These are phyloP conservation scores for Umbelopsis ramanniana DNA, from an alignment of 192 early-diverging fungal species.

Conservation along the genomic window DNA sequence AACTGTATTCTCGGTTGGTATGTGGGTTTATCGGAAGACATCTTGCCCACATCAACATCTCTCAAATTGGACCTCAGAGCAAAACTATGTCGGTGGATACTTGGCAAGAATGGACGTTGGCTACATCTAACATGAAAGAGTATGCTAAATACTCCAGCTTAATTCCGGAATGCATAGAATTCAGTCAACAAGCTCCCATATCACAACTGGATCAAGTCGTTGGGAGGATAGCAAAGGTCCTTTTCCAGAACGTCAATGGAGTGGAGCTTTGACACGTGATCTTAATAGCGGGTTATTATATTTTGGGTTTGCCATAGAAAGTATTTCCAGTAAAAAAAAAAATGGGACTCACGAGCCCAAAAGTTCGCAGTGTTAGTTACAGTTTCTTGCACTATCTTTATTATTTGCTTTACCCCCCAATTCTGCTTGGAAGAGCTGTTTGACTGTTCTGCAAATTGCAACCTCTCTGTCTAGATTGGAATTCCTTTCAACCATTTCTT, in stretches of 20 bases:
- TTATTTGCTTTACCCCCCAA: background rate
- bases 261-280: constrained; percentile 4
- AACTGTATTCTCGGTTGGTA: constrained; percentile 14
- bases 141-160: background rate
- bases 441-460: background rate
- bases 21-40: constrained; percentile 18
- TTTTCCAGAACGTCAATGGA: background rate
- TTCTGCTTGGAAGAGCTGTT: background rate
- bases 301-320: background rate
- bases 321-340: background rate
- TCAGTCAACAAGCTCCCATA: background rate
- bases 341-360: background rate
- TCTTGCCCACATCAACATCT: constrained; percentile 2
- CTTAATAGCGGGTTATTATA: too few species aligned
- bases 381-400: background rate
- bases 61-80: background rate
- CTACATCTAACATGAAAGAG: background rate
- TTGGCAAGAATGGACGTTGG: constrained; percentile 3
- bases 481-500: too few species aligned
- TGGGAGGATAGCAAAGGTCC: background rate
- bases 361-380: background rate
- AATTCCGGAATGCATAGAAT: background rate
- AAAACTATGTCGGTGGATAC: background rate
- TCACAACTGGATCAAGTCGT: background rate
- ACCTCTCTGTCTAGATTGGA: too few species aligned